A percentile compares a stretch with the other conserved stretches of the same genome.
phyloP scores from a whole-genome alignment of 495 filamentous ascomycete species.

The Penicillium verhagenii region DNA sequence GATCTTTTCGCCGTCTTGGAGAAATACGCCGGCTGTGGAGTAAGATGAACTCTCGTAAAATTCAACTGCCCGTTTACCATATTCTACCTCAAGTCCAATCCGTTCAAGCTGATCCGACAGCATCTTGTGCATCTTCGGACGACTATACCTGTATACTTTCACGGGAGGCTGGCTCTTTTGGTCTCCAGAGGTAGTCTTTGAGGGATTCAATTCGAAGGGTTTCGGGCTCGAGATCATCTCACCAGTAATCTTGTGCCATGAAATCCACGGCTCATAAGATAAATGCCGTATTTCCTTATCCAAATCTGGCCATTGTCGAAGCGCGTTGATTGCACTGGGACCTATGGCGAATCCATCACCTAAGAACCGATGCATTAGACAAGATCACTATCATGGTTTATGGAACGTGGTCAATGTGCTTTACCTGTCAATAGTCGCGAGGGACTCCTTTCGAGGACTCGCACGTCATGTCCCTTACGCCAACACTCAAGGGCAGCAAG shows the following conservation, averaged over 20 bases:
- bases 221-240: constrained; percentile 47
- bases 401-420: not conserved
- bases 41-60: constrained; percentile 46
- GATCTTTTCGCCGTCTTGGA: constrained; percentile 41
- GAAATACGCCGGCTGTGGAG: constrained; percentile 42
- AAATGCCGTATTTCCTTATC: constrained; percentile 45
- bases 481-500: constrained; percentile 18
- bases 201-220: constrained; percentile 20
- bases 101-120: constrained; percentile 50
- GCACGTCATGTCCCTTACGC: constrained; percentile 20
- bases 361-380: constrained; percentile 11
- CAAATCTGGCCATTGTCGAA: constrained; percentile 58
- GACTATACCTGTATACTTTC: constrained; percentile 41
- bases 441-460: constrained; percentile 14
- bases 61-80: constrained; percentile 45
- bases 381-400: not conserved
- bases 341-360: constrained; percentile 58
- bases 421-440: constrained; percentile 8
- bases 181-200: not conserved
- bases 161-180: constrained; percentile 32
- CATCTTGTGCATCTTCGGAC: constrained; percentile 56
- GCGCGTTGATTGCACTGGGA: constrained; percentile 42
- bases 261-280: constrained; percentile 48
- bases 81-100: constrained; percentile 50
- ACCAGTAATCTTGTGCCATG: constrained; percentile 53